Conservation (phyloP, 2,329 filamentous ascomycete species). For the Pyrenochaeta sp. region DNA sequence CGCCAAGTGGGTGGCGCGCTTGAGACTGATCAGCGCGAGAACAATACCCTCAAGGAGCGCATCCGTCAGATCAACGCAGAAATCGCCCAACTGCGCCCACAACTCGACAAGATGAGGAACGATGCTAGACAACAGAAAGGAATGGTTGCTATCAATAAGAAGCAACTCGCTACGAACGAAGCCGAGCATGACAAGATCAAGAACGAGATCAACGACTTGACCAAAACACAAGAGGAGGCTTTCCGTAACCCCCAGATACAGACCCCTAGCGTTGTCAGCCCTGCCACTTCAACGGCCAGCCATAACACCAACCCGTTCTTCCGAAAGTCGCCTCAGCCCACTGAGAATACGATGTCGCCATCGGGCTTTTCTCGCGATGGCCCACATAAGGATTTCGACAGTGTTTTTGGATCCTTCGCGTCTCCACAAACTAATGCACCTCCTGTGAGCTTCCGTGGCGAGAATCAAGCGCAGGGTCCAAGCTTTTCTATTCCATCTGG, state of each 20-base stretch:
- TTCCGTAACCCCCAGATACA: slow-evolving; percentile 42
- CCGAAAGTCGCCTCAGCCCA: slow-evolving; percentile 64
- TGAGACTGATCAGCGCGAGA: slow-evolving; percentile 89
- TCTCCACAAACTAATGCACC: slow-evolving; percentile 55
- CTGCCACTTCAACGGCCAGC: slow-evolving; percentile 68
- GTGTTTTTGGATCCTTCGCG: slow-evolving; percentile 77
- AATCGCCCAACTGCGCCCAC: slow-evolving; percentile 82
- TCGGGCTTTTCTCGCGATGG: slow-evolving; percentile 55
- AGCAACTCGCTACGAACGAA: slow-evolving; percentile 90
- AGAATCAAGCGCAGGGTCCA: slow-evolving; percentile 49
- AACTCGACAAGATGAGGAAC: slow-evolving; percentile 90
- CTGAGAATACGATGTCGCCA: slow-evolving; percentile 59
- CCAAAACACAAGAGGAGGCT: slow-evolving; percentile 66
- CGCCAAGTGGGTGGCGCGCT: slow-evolving; percentile 76
- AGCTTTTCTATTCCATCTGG: slow-evolving; percentile 51
- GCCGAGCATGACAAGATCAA: slow-evolving; percentile 87
- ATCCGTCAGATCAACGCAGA: slow-evolving; percentile 85
- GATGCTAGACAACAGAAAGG: slow-evolving; percentile 96
- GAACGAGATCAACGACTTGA: slow-evolving; percentile 74
- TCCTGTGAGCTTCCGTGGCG: slow-evolving; percentile 68
- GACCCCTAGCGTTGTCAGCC: slow-evolving; percentile 67
- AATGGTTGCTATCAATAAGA: slow-evolving; percentile 97
- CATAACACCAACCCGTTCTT: slow-evolving; percentile 94
- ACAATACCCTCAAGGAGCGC: slow-evolving; percentile 82
- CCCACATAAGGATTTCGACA: slow-evolving; percentile 70